These are phyloP conservation scores for Aspergillus heteromorphus DNA, from an alignment of 495 filamentous ascomycete genomes.

Conservation along the genomic window DNA sequence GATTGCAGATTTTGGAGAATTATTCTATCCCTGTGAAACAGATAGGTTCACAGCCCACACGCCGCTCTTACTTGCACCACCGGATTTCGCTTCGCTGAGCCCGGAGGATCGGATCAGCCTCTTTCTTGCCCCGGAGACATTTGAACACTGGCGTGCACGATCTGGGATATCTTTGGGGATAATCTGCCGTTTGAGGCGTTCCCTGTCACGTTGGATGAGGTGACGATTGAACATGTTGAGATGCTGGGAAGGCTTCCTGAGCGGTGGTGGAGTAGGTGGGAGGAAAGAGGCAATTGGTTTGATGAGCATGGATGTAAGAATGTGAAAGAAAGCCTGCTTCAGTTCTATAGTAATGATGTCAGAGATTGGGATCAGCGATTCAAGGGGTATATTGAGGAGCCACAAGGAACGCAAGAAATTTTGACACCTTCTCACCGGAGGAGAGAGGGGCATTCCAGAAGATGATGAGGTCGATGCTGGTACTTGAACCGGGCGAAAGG, in stretches of 20 bases:
- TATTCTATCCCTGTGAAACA: neutral
- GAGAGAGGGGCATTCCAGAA: conserved; percentile 21
- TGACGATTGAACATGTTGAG: conserved; percentile 6
- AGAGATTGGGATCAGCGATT: conserved; percentile 13
- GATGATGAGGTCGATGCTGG: conserved; percentile 26
- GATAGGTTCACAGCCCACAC: neutral
- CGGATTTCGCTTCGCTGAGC: neutral
- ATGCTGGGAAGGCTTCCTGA: conserved; percentile 22
- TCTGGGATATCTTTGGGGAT: conserved; percentile 21
- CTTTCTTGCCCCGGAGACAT: conserved; percentile 28
- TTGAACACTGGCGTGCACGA: conserved; percentile 30
- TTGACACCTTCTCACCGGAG: conserved; percentile 4
- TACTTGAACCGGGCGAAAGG: conserved; percentile 18
- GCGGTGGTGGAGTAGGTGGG: conserved; percentile 23
- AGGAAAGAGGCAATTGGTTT: conserved; percentile 4
- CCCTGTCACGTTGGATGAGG: neutral
- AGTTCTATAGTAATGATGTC: conserved; percentile 2
- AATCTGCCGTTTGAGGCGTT: conserved; percentile 10
- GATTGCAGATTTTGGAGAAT: neutral
- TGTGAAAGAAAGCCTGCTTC: conserved; percentile 4
- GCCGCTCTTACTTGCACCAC: neutral
- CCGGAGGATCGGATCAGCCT: conserved; percentile 13
- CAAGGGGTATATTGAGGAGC: conserved; percentile 2
- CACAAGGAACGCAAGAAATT: conserved; percentile 6
- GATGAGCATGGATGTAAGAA: conserved; percentile 10